Percentiles rank a stretch among this genome's conserved stretches.
These are phyloP conservation scores for Aspergillus sp. DNA, from an alignment of 2,329 filamentous ascomycete species.

Conservation along the genomic window DNA sequence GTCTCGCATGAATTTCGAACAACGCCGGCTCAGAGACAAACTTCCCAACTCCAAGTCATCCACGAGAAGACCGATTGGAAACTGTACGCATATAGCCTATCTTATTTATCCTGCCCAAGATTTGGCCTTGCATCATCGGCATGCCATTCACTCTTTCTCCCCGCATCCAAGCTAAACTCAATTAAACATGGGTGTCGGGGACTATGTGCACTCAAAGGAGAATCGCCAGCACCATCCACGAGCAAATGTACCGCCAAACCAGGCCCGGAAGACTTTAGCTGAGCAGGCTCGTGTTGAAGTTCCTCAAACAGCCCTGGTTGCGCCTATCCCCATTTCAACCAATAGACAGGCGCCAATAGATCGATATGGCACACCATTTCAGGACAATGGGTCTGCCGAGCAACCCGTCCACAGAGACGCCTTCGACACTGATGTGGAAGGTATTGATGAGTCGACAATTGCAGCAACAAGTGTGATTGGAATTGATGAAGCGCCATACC, in stretches of 20 bases:
- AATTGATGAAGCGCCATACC: conserved; percentile 30
- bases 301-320: conserved; percentile 28
- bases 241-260: conserved; percentile 22
- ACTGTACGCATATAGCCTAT: not conserved
- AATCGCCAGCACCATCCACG: conserved; percentile 29
- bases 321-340: conserved; percentile 13
- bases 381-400: conserved; percentile 17
- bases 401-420: conserved; percentile 29
- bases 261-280: conserved; percentile 33
- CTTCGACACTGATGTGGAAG: conserved; percentile 47
- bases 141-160: not conserved
- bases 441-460: conserved; percentile 45
- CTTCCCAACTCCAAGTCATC: not conserved
- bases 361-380: conserved; percentile 18
- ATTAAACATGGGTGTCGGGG: conserved; percentile 41
- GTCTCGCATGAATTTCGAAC: conserved; percentile 12
- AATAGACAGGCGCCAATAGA: conserved; percentile 20
- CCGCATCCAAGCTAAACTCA: not conserved
- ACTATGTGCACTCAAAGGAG: conserved; percentile 43
- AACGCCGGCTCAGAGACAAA: not conserved
- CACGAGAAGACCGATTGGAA: conserved; percentile 1
- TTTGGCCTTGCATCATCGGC: not conserved
- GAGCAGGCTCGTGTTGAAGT: conserved; percentile 37
- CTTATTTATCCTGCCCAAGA: not conserved
- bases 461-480: conserved; percentile 40